These are phyloP conservation scores for Phytophthora pini DNA, from an alignment of 352 stramenopile species.

Conservation along the genomic window DNA sequence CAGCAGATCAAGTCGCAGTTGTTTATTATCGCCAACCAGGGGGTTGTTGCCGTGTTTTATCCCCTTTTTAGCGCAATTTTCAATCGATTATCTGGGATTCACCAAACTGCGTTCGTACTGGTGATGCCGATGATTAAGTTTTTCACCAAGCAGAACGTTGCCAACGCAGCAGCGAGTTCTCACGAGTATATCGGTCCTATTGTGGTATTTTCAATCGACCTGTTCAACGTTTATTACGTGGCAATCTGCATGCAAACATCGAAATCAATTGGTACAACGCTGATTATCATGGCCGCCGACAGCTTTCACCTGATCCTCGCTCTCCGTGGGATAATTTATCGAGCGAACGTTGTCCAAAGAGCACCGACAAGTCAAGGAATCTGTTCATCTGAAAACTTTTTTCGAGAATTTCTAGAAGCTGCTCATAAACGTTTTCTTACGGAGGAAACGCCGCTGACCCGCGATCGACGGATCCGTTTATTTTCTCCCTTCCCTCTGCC, in stretches of 20 bases:
- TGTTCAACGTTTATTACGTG: constrained; percentile 37
- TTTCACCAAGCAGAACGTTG: constrained; percentile 23
- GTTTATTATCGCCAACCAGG: constrained; percentile 18
- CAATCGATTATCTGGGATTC: constrained; percentile 1
- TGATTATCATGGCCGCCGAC: constrained; percentile 9
- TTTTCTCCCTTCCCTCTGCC: constrained; percentile 9
- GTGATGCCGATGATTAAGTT: constrained; percentile 27
- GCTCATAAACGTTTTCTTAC: neutral
- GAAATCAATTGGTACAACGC: constrained; percentile 5
- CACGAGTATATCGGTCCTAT: constrained; percentile 26
- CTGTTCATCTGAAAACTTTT: neutral
- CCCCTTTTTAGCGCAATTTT: constrained; percentile 22
- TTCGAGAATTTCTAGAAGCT: neutral
- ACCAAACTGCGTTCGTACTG: constrained; percentile 14
- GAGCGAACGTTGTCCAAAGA: neutral
- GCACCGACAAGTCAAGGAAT: neutral
- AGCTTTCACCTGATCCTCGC: constrained; percentile 5
- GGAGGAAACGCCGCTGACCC: neutral
- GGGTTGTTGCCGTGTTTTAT: constrained; percentile 15
- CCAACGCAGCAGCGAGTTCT: constrained; percentile 6
- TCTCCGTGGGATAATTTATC: constrained; percentile 6
- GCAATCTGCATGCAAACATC: constrained; percentile 35
- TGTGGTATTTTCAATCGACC: constrained; percentile 33
- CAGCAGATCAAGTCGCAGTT: constrained; percentile 11
- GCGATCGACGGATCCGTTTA: constrained; percentile 5